Evolutionary conservation across 768 basidiomycete species (phyloP).

Genomic region (Hygrocybe coccinea): DNA sequence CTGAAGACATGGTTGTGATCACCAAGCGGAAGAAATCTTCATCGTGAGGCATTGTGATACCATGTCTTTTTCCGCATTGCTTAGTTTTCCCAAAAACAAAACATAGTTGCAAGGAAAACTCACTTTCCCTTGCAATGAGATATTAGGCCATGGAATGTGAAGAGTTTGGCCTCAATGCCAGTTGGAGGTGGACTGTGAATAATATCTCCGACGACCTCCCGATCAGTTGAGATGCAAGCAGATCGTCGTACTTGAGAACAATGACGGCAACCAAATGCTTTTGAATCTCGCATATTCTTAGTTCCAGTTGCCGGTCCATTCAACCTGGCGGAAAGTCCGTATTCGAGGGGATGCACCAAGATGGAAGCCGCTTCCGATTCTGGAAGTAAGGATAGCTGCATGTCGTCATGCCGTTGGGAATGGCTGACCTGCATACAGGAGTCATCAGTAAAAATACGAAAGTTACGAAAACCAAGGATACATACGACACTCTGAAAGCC

Average conservation of each 20-base stretch:
- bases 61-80: not conserved
- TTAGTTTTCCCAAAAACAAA: not conserved
- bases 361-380: slow-evolving; percentile 16
- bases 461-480: slow-evolving; percentile 1
- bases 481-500: slow-evolving; percentile 45
- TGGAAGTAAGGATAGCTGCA: slow-evolving; percentile 37
- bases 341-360: slow-evolving; percentile 16
- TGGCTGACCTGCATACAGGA: slow-evolving; percentile 49
- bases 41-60: slow-evolving; percentile 35
- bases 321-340: slow-evolving; percentile 20
- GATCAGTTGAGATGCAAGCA: not conserved
- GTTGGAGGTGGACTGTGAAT: not conserved
- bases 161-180: slow-evolving; percentile 20
- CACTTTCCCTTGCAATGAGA: slow-evolving; percentile 64
- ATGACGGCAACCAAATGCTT: slow-evolving; percentile 51
- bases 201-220: too few species aligned
- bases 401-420: slow-evolving; percentile 56
- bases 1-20: not conserved
- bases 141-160: slow-evolving; percentile 54
- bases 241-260: slow-evolving; percentile 28
- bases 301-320: slow-evolving; percentile 18
- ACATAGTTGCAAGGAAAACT: slow-evolving; percentile 15
- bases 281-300: slow-evolving; percentile 29
- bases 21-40: slow-evolving; percentile 44
- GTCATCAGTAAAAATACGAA: not conserved